phyloP scores from a whole-genome alignment of 192 early-diverging fungal genomes.

The Funneliformis mosseae region DNA sequence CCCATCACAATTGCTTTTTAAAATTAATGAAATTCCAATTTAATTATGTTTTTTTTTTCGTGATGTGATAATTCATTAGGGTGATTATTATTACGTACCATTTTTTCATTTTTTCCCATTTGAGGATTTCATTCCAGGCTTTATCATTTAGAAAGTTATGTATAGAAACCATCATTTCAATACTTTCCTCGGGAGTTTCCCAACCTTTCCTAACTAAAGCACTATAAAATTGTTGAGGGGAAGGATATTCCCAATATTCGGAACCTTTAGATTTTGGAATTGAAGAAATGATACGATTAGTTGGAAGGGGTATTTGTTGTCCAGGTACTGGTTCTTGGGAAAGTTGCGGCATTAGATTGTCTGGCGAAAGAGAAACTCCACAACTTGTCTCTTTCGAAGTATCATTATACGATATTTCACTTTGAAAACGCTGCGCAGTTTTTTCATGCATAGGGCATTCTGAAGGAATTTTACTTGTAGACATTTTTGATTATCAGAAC shows the following conservation, averaged over 20 bases:
- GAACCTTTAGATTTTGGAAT: slow-evolving; percentile 70
- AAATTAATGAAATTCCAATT: background rate
- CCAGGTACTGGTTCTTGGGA: slow-evolving; percentile 65
- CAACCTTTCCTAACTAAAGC: slow-evolving; percentile 83
- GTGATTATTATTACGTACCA: slow-evolving; percentile 44
- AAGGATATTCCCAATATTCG: slow-evolving; percentile 85
- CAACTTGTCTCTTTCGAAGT: background rate
- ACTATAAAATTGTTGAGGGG: slow-evolving; percentile 89
- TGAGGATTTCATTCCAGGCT: slow-evolving; percentile 91
- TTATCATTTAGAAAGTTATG: slow-evolving; percentile 98
- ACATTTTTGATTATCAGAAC: background rate
- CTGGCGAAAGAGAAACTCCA: slow-evolving; percentile 66
- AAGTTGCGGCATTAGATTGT: slow-evolving; percentile 91
- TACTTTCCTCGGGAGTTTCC: slow-evolving; percentile 80
- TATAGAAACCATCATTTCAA: slow-evolving; percentile 94
- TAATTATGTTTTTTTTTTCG: no score
- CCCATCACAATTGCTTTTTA: slow-evolving; percentile 43
- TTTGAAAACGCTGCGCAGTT: background rate
- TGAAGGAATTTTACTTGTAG: background rate
- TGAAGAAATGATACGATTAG: slow-evolving; percentile 75
- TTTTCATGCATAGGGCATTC: slow-evolving; percentile 22
- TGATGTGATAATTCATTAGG: no score
- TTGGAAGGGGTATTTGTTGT: slow-evolving; percentile 75
- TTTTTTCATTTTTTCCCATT: slow-evolving; percentile 80
- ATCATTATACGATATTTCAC: background rate